Percentiles rank a stretch among this genome's conserved stretches.
phyloP scores from a whole-genome alignment of 169 alveolate genomes.

The Plasmodium sp. region DNA sequence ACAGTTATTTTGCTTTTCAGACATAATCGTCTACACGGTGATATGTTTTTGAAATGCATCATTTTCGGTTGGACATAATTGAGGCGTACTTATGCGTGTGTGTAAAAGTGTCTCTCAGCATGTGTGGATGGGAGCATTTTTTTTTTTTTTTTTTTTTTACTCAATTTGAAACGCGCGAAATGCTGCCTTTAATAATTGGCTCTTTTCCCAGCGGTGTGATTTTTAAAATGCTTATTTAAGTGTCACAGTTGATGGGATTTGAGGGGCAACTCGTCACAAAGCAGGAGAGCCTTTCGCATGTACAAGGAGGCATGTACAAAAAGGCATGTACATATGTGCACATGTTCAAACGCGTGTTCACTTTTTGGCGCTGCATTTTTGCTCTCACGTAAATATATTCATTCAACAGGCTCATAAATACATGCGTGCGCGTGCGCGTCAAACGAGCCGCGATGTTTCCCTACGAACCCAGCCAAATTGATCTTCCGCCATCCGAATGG shows the following conservation, averaged over 20 bases:
- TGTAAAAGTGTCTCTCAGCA: background rate
- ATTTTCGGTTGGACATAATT: constrained; percentile 5
- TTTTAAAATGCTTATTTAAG: background rate
- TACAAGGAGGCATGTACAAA: background rate
- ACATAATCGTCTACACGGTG: constrained; percentile 2
- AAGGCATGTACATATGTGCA: background rate
- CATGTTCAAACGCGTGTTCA: background rate
- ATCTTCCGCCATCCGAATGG: constrained; percentile 62
- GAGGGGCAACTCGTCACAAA: background rate
- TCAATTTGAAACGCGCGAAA: background rate
- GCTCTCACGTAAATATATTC: constrained; percentile 1
- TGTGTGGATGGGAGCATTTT: background rate
- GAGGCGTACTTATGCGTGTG: background rate
- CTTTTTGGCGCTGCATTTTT: background rate
- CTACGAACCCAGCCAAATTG: constrained; percentile 66
- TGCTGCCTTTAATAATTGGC: background rate
- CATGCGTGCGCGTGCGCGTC: background rate
- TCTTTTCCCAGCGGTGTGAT: background rate
- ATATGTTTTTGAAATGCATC: constrained; percentile 61
- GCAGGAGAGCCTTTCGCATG: background rate
- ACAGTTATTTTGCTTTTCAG: constrained; percentile 10
- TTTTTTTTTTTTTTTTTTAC: constrained; percentile 4
- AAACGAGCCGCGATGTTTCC: constrained; percentile 51
- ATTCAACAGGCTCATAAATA: background rate
- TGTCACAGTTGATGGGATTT: background rate